Base-by-base conservation (phyloP, 2,329 filamentous ascomycete species). In the Aureobasidium melanogenum region DNA sequence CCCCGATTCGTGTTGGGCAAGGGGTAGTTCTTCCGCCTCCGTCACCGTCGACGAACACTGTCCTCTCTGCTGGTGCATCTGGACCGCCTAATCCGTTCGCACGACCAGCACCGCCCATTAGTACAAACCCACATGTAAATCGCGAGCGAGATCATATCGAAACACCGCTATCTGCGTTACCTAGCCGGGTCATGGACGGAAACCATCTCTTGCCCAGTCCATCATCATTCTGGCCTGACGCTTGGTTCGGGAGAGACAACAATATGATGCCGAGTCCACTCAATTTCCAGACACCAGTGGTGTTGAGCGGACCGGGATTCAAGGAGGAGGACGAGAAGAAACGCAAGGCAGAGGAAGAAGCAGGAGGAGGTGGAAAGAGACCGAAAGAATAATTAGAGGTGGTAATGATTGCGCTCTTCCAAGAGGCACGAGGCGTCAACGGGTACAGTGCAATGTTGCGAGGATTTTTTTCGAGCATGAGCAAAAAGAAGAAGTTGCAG, bases 51-150 rank as follows among this genome's bases (percentile, higher is more conserved):
- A 89, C 91, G 2, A 88, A 88, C 24, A 85, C 91, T 2, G 80
- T 97, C 7, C 79, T 97, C 60, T 96, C 91, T 51, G 94, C 94
- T 0, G 94, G 94, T 43, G 93, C 94, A 9, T 88, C 87, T 39
- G 94, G 94, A 0, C 94, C 94, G 15, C 91, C 91, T 2, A 99
- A 99, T 72, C 94, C 94, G 0, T 99, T 97, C 73, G 94, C 94
- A 8, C 83, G 93, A 44, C 94, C 93, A 0, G 83, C 87, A 28
- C 91, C 89, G 5, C 89, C 91, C 30, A 80, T 84, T 61, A 84
- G 82, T 67, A 75, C 77, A 44, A 78, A 75, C 69, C 68, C 70
- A 28, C 70, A 71, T 46, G 67, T 68, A 51, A 73, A 72, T 46
- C 66, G 70, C 63, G 74, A 75, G 52, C 69, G 70, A 52, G 75